phyloP scores from a whole-genome alignment of 345 rosid genomes.

The Citrus inodora region DNA sequence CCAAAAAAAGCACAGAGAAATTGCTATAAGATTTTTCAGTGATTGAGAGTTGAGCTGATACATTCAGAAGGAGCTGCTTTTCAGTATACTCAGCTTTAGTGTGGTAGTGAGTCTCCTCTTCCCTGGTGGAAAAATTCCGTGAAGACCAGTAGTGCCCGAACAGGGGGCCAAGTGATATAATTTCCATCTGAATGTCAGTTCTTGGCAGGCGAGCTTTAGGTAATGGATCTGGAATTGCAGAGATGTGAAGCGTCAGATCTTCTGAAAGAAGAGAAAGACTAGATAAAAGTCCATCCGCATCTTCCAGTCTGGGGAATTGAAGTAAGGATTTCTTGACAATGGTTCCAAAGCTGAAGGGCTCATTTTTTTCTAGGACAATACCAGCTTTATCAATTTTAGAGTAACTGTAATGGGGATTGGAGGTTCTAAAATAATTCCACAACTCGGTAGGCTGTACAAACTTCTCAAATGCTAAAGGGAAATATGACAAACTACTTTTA shows the following conservation, averaged over 20 bases:
- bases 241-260: constrained; percentile 63
- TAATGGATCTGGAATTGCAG: constrained; percentile 47
- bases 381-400: constrained; percentile 63
- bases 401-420: constrained; percentile 55
- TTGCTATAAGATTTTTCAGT: constrained; percentile 42
- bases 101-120: constrained; percentile 41
- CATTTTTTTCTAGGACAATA: constrained; percentile 48
- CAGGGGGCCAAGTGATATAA: constrained; percentile 63
- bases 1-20: constrained; percentile 62
- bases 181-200: constrained; percentile 47
- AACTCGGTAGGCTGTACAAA: constrained; percentile 57
- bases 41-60: constrained; percentile 68
- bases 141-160: constrained; percentile 64
- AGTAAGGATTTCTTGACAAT: constrained; percentile 73
- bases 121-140: constrained; percentile 23
- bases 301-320: constrained; percentile 68
- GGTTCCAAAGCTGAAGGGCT: constrained; percentile 64
- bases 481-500: constrained; percentile 30
- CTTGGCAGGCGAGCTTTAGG: constrained; percentile 22
- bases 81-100: constrained; percentile 64
- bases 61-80: constrained; percentile 74
- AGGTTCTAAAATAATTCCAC: constrained; percentile 59
- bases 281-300: constrained; percentile 42
- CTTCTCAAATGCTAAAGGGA: constrained; percentile 74
- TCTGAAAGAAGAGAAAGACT: constrained; percentile 71